Evolutionary conservation across 495 filamentous ascomycete genomes (phyloP).

Genomic region (Penicillium canescens): DNA sequence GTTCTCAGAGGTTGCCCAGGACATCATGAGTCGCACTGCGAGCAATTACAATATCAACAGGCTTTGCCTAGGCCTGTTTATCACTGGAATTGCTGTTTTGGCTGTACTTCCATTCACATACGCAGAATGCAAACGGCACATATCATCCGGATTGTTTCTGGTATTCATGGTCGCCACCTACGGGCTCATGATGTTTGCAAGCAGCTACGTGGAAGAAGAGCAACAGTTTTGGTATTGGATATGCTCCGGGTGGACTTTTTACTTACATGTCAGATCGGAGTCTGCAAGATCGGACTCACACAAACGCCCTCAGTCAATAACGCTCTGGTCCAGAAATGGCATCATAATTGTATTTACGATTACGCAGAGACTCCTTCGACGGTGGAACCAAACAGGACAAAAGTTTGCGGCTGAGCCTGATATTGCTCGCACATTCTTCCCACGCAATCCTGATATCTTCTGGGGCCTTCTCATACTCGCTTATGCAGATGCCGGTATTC

Average conservation of each 20-base stretch:
- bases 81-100: conserved; percentile 44
- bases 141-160: conserved; percentile 31
- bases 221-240: conserved; percentile 98
- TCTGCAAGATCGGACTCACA: conserved; percentile 1
- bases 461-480: conserved; percentile 74
- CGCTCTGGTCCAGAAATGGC: conserved; percentile 6
- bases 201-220: conserved; percentile 96
- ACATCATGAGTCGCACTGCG: conserved; percentile 77
- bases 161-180: conserved; percentile 55
- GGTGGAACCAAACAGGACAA: conserved; percentile 97
- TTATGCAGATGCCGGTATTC: conserved; percentile 55
- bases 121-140: conserved; percentile 17
- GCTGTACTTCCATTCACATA: conserved; percentile 32
- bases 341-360: conserved; percentile 28
- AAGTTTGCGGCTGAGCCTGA: conserved; percentile 89
- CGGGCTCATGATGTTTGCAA: conserved; percentile 92
- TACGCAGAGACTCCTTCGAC: conserved; percentile 62
- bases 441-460: conserved; percentile 58
- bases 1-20: conserved; percentile 71
- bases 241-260: conserved; percentile 72
- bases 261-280: conserved; percentile 57
- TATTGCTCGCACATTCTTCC: conserved; percentile 70
- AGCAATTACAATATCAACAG: conserved; percentile 81
- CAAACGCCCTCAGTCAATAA: background rate
- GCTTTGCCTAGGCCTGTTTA: conserved; percentile 54